phyloP scores from a whole-genome alignment of 2,329 filamentous ascomycete species.

The Botryosphaeria agaves region DNA sequence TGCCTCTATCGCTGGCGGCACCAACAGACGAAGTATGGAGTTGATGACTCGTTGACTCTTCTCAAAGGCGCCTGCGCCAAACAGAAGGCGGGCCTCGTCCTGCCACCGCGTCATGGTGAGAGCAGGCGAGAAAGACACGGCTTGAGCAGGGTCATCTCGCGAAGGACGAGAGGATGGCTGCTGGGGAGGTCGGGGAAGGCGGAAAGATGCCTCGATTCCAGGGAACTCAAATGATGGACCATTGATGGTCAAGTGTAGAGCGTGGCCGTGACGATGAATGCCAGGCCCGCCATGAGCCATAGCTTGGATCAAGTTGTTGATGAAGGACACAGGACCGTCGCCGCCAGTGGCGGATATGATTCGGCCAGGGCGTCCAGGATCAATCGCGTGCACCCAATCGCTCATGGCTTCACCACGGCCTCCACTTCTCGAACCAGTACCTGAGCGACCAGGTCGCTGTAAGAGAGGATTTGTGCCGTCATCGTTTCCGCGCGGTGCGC shows the following conservation, averaged over 20 bases:
- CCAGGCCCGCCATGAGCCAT: conserved; percentile 28
- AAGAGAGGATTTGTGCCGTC: conserved; percentile 80
- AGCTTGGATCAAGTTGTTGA: conserved; percentile 39
- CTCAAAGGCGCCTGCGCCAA: conserved; percentile 50
- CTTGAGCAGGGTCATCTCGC: conserved; percentile 48
- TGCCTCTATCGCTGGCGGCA: conserved; percentile 69
- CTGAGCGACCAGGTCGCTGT: conserved; percentile 36
- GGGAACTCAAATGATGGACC: conserved; percentile 9
- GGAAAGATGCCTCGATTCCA: background rate
- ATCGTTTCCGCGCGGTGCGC: conserved; percentile 37
- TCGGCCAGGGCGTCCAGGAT: conserved; percentile 25
- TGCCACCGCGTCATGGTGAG: conserved; percentile 62
- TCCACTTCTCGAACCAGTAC: conserved; percentile 1
- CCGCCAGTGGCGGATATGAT: conserved; percentile 27
- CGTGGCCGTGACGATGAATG: conserved; percentile 28
- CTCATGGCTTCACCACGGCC: conserved; percentile 23
- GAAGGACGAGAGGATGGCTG: conserved; percentile 10
- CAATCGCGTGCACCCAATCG: conserved; percentile 36
- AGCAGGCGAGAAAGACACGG: conserved; percentile 56
- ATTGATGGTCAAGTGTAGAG: conserved; percentile 35
- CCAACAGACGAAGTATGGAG: conserved; percentile 53
- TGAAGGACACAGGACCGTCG: conserved; percentile 32
- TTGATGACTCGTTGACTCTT: conserved; percentile 51
- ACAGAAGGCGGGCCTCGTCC: conserved; percentile 78
- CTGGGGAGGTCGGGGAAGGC: background rate